A percentile compares a stretch with the other conserved stretches of the same genome.
Evolutionary conservation across 192 early-diverging fungal genomes (phyloP).

Genomic region (Coemansia guatemalensis): DNA sequence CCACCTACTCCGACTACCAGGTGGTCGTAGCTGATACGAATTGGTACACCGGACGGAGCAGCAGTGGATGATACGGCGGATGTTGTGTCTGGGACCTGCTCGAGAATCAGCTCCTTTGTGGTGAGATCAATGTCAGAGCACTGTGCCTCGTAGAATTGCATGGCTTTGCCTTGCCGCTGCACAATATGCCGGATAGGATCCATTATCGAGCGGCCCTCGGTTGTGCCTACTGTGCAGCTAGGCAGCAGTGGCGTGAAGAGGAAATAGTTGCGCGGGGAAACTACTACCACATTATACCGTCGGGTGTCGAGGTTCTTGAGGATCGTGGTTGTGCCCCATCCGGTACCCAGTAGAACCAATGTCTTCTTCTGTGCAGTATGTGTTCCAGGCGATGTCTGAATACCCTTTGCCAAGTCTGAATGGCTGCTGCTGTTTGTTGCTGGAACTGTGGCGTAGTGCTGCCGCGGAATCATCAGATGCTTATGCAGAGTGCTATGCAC

Average conservation of each 20-base stretch:
- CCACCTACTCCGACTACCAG: conserved; percentile 82
- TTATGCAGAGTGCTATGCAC: too few relatives aligned
- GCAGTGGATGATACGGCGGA: conserved; percentile 40
- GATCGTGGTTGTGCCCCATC: conserved; percentile 68
- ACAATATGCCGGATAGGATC: conserved; percentile 81
- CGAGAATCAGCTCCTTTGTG: conserved; percentile 74
- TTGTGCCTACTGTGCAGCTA: conserved; percentile 81
- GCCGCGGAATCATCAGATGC: too few relatives aligned
- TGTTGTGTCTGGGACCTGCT: conserved; percentile 65
- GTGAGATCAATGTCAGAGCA: conserved; percentile 84
- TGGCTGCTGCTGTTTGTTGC: not conserved
- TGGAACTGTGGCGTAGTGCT: too few relatives aligned
- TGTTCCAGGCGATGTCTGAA: not conserved
- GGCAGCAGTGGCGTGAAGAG: conserved; percentile 86
- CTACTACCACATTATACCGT: conserved; percentile 69
- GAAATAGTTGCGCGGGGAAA: conserved; percentile 86
- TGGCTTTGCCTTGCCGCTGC: conserved; percentile 73
- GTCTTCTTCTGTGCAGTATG: conserved; percentile 31
- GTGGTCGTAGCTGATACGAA: conserved; percentile 69
- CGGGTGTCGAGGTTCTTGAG: conserved; percentile 67
- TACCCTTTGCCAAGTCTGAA: not conserved
- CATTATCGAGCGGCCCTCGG: conserved; percentile 83
- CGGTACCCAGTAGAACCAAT: conserved; percentile 53
- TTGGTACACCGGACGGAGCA: conserved; percentile 13
- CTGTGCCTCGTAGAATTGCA: conserved; percentile 79